Evolutionary conservation across 805 yeast genomes (phyloP), one percentile per base, ranked within the genome.

Genomic region (Ogataea ramenticola): DNA sequence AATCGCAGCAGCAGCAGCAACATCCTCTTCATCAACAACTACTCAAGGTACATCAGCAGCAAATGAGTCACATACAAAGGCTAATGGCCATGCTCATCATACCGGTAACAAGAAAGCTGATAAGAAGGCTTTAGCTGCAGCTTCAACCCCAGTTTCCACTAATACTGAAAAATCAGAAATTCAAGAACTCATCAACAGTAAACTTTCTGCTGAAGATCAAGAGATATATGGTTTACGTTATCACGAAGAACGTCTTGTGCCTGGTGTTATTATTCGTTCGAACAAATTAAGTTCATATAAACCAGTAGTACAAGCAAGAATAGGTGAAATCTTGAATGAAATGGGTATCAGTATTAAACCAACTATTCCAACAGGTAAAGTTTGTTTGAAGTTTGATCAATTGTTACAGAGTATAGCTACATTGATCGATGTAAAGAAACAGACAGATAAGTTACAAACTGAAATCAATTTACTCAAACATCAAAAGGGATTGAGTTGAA

Each of bases 251-350:
- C 78, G 80, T 51, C 57, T 85, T 8, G 74, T 74, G 4, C 83
- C 95, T 0, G 98, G 98, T 27, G 96, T 88, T 2, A 78, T 72
- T 42, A 66, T 91, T 46, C 72, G 99, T 49, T 88, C 97, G 0
- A 67, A 84, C 3, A 85, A 86, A 57, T 76, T 88, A 42, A 75
- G 90, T 1, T 77, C 86, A 1, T 79, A 82, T 56, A 89, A 89
- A 54, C 91, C 96, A 2, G 80, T 84, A 34, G 68, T 81, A 8
- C 89, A 83, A 52, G 69, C 75, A 22, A 81, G 79, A 55, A 77
- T 83, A 9, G 61, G 65, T 26, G 74, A 77, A 16, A 71, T 80
- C 11, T 63, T 91, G 47, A 84, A 82, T 45, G 99, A 93, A 56
- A 64, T 93, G 47, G 89, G 82, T 3, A 64, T 93, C 10, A 83